Conservation (phyloP, 2,329 filamentous ascomycete genomes). For the Penicillium rolfsii region DNA sequence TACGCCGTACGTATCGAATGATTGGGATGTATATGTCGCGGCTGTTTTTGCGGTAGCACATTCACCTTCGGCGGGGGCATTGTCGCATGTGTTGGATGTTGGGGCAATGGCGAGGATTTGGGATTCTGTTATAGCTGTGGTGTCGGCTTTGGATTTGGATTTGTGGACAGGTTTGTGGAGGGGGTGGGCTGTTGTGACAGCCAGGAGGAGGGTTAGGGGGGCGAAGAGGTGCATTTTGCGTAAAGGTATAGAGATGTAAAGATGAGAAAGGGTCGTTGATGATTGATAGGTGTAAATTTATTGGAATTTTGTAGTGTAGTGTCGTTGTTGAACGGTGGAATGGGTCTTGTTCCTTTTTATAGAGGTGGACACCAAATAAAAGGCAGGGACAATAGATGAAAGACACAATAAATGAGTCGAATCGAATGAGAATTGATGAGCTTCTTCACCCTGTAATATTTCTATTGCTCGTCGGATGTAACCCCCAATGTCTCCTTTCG, state of each 20-base stretch:
- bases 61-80: conserved; percentile 54
- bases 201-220: conserved; percentile 7
- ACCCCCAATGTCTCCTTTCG: too few relatives aligned
- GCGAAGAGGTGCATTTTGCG: conserved; percentile 1
- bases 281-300: background rate
- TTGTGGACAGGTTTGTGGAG: conserved; percentile 15
- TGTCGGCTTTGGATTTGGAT: background rate
- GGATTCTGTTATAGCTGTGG: conserved; percentile 28
- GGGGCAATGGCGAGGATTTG: conserved; percentile 58
- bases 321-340: background rate
- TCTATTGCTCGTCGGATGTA: too few relatives aligned
- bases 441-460: too few relatives aligned
- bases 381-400: conserved; percentile 14
- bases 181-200: conserved; percentile 14
- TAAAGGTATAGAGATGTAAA: too few relatives aligned
- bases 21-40: conserved; percentile 58
- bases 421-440: too few relatives aligned
- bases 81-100: conserved; percentile 57
- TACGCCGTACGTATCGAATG: conserved; percentile 63
- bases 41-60: conserved; percentile 69
- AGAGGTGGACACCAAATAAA: background rate
- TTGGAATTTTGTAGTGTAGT: background rate
- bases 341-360: background rate
- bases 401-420: conserved; percentile 8
- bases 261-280: background rate